Conservation (phyloP, 441 rosid species). For the Gossypium laxum region DNA sequence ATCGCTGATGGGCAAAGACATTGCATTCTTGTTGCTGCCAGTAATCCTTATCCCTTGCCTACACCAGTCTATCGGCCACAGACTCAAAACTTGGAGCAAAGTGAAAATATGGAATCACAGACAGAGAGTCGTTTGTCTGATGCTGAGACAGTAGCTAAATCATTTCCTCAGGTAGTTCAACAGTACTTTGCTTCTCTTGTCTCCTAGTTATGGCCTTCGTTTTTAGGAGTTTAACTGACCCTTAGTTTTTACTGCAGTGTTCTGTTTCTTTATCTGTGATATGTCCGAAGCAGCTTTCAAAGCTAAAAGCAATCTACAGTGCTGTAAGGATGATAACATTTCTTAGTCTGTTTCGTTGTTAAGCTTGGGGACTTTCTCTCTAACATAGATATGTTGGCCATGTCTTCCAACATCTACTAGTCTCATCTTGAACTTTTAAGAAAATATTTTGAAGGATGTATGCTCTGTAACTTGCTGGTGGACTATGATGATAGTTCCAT, state of each 20-base stretch:
- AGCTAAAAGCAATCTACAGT: constrained; percentile 66
- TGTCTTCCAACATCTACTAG: background rate
- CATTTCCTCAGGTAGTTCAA: constrained; percentile 52
- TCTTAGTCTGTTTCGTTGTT: background rate
- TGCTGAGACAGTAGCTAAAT: constrained; percentile 81
- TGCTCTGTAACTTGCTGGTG: background rate
- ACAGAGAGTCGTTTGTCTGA: constrained; percentile 70
- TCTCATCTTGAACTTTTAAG: background rate
- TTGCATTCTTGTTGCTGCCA: constrained; percentile 83
- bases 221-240: constrained; percentile 23
- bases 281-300: constrained; percentile 88
- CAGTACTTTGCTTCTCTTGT: constrained; percentile 11
- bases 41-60: constrained; percentile 82
- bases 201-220: background rate
- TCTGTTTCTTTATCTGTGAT: constrained; percentile 74
- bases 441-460: background rate
- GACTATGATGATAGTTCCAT: constrained; percentile 5
- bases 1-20: constrained; percentile 67
- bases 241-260: constrained; percentile 45
- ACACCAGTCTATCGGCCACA: constrained; percentile 87
- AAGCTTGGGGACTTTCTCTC: background rate
- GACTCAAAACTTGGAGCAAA: constrained; percentile 49
- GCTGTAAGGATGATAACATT: constrained; percentile 45
- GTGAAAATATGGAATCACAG: constrained; percentile 52
- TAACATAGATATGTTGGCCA: background rate